These are phyloP conservation scores for Truncatella angustata DNA, from an alignment of 2,329 filamentous ascomycete species.

Conservation along the genomic window DNA sequence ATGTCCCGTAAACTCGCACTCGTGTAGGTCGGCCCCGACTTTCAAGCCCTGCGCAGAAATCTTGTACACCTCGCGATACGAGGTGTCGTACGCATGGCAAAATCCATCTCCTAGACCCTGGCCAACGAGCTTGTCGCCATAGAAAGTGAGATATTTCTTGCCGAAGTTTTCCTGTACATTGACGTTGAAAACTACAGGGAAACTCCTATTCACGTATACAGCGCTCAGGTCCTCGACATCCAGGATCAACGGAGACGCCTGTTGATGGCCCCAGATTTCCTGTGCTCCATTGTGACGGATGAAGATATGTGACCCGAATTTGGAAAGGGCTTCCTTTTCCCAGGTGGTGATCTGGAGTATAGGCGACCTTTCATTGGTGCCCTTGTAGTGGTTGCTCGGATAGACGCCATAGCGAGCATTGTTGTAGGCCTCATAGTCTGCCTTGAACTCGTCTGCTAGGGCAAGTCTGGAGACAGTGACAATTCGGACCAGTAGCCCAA, in stretches of 20 bases:
- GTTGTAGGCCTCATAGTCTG: slow-evolving; percentile 19
- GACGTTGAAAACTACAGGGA: slow-evolving; percentile 18
- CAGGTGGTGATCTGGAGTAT: slow-evolving; percentile 17
- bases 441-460: slow-evolving; percentile 11
- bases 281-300: slow-evolving; percentile 17
- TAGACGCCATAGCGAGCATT: slow-evolving; percentile 15
- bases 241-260: slow-evolving; percentile 18
- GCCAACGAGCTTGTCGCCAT: slow-evolving; percentile 15
- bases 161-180: slow-evolving; percentile 18
- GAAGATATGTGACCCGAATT: slow-evolving; percentile 19
- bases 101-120: slow-evolving; percentile 17
- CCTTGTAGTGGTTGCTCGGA: slow-evolving; percentile 15
- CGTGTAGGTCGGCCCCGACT: slow-evolving; percentile 13
- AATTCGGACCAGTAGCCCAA: background rate
- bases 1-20: slow-evolving; percentile 14
- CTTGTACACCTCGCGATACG: slow-evolving; percentile 16
- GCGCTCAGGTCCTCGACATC: slow-evolving; percentile 17
- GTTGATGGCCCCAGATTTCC: background rate
- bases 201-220: slow-evolving; percentile 18
- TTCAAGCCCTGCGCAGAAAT: slow-evolving; percentile 14
- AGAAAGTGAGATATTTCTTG: slow-evolving; percentile 20
- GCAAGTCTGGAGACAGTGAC: background rate
- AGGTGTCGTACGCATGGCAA: slow-evolving; percentile 16
- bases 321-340: slow-evolving; percentile 17
- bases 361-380: slow-evolving; percentile 15